Conservation (phyloP, 2,329 filamentous ascomycete genomes). For the Ascochyta pisi region DNA sequence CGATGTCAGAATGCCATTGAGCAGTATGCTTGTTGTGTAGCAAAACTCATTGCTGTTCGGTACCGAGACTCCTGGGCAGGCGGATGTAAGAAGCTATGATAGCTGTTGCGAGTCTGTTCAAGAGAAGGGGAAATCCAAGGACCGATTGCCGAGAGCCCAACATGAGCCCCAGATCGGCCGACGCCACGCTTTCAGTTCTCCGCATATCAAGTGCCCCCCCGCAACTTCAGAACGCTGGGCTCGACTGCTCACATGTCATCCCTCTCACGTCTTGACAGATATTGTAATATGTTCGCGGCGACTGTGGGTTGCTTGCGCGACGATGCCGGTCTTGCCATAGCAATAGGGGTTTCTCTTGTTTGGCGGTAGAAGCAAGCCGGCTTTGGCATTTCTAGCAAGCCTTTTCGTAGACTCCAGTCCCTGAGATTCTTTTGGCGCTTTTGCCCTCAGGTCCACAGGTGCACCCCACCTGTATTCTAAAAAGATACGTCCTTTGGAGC, state of each 20-base stretch:
- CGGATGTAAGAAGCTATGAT: background rate
- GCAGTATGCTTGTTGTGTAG: background rate
- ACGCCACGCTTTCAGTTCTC: background rate
- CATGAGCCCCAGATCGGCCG: background rate
- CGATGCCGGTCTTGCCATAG: background rate
- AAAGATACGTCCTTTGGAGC: background rate
- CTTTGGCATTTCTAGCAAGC: background rate
- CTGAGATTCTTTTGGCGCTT: background rate
- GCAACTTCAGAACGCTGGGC: background rate
- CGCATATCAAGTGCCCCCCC: background rate
- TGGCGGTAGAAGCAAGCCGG: background rate
- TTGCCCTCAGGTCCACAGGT: background rate
- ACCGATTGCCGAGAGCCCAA: background rate
- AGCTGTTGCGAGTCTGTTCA: background rate
- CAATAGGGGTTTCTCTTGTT: background rate
- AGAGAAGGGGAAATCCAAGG: background rate
- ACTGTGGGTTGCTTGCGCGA: background rate
- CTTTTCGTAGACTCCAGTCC: constrained; percentile 1
- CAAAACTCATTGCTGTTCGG: background rate
- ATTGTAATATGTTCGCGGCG: background rate
- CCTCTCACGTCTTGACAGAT: background rate
- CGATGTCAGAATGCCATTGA: background rate
- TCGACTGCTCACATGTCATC: too few species aligned
- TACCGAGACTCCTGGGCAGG: background rate
- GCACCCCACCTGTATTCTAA: background rate